Base-by-base conservation (phyloP, 768 basidiomycete species). In the Calocybe indica region DNA sequence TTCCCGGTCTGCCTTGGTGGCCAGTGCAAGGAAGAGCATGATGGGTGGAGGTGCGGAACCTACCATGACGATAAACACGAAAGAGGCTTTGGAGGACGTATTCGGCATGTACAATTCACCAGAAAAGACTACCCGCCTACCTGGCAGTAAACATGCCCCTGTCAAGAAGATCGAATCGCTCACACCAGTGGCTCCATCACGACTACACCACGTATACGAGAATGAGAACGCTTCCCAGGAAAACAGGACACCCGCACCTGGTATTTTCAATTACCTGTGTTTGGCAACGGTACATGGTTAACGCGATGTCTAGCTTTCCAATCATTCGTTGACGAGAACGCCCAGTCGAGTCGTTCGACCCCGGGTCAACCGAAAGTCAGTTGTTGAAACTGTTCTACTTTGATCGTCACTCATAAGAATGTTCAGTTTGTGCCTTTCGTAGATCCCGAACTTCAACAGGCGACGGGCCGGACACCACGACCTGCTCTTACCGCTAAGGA, bases 31-130 rank as follows among this genome's bases (percentile, higher is more conserved):
- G 46, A 78, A 70, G 66, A 76, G 73, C 50, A 22, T 22, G 22
- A 54, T 75, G 31, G 60, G 70, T 36, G 60, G 60, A 29, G 74
- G 64, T 11, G 72, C 70, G 11, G 89, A 92, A 62, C 88, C 89
- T 4, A 92, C 90, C 0, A 85, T 98, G 5, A 99, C 96, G 1
- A 92, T 98, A 56, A 96, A 96, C 62, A 99, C 96, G 29, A 94
- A 92, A 62, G 90, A 92, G 53, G 96, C 96, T 3, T 74, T 96
- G 32, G 88, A 82, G 9, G 92, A 97, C 59, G 92, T 98, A 37
- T 92, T 94, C 67, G 87, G 85, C 45, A 92, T 98, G 86, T 98
- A 93, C 62, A 95, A 96, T 62, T 90, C 88, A 7, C 88, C 88
- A 2, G 88, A 89, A 51, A 88, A 83, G 66, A 84, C 84, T 39